Evolutionary conservation across 169 alveolate genomes (phyloP).

Genomic region (Plasmodium blacklocki): DNA sequence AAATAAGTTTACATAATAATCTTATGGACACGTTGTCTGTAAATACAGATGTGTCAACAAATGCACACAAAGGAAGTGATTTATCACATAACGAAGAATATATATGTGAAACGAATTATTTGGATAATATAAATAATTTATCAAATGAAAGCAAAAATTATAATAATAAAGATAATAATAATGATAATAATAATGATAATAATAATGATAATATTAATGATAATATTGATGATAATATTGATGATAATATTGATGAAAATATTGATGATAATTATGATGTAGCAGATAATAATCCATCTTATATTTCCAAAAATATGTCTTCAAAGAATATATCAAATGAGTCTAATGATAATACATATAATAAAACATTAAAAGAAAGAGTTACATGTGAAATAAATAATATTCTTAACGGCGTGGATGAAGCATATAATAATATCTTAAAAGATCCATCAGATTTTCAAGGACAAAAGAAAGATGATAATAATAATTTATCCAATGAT

Average conservation of each 20-base stretch:
- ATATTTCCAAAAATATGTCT: not conserved
- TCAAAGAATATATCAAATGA: not conserved
- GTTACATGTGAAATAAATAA: slow-evolving; percentile 32
- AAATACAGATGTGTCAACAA: not conserved
- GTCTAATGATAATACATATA: slow-evolving; percentile 3
- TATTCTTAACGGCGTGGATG: slow-evolving; percentile 56
- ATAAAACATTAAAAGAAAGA: slow-evolving; percentile 41
- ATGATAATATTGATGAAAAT: not conserved
- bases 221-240: not conserved
- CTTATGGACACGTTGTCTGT: not conserved
- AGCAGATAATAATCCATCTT: too few species aligned
- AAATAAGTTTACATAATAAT: not conserved
- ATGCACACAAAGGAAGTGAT: not conserved
- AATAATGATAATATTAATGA: not conserved
- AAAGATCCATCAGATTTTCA: slow-evolving; percentile 10
- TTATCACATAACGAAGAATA: slow-evolving; percentile 11
- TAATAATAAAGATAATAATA: not conserved
- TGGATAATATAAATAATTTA: not conserved
- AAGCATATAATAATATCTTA: slow-evolving; percentile 23
- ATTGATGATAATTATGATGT: not conserved
- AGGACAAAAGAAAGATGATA: not conserved
- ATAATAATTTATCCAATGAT: not conserved
- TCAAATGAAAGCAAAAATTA: not conserved
- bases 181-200: not conserved
- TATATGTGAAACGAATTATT: not conserved